A percentile compares a stretch with the other conserved stretches of the same genome.
Conservation (phyloP, 176 grass and related monocot genomes). For the Hordeum marinum region DNA sequence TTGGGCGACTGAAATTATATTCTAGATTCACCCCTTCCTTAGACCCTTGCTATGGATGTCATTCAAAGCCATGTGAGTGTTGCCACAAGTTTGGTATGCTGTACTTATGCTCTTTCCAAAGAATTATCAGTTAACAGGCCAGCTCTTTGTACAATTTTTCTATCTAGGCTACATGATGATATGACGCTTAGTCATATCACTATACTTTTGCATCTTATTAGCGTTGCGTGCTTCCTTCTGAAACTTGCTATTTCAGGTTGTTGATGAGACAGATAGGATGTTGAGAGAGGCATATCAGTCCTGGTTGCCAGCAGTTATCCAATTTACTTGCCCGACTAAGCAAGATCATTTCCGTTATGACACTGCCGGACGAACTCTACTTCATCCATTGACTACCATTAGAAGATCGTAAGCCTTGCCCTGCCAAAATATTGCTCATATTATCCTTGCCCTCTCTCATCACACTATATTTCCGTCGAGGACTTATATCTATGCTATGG, state of each 20-base stretch:
- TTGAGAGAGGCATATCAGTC: conserved; percentile 91
- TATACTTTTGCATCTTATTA: conserved; percentile 15
- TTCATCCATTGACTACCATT: conserved; percentile 63
- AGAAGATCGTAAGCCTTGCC: conserved; percentile 65
- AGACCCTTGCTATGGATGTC: neutral
- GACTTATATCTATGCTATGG: conserved; percentile 20
- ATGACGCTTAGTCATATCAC: neutral
- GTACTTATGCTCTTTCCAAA: neutral
- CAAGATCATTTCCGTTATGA: conserved; percentile 28
- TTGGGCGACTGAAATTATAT: neutral
- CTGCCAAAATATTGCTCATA: neutral
- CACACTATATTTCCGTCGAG: neutral
- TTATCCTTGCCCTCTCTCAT: neutral
- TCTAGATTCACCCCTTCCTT: neutral
- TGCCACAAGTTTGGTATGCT: neutral
- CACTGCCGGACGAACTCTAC: conserved; percentile 19
- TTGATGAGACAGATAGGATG: conserved; percentile 92
- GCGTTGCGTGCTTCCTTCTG: neutral
- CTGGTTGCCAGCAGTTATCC: conserved; percentile 84
- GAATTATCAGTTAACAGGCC: neutral
- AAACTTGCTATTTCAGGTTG: conserved; percentile 43
- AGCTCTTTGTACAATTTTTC: neutral
- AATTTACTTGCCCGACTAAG: conserved; percentile 41
- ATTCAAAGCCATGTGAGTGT: neutral
- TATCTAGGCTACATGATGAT: too few relatives aligned